Evolutionary conservation across 2,329 filamentous ascomycete species (phyloP).

Genomic region (Diplodia corticola): DNA sequence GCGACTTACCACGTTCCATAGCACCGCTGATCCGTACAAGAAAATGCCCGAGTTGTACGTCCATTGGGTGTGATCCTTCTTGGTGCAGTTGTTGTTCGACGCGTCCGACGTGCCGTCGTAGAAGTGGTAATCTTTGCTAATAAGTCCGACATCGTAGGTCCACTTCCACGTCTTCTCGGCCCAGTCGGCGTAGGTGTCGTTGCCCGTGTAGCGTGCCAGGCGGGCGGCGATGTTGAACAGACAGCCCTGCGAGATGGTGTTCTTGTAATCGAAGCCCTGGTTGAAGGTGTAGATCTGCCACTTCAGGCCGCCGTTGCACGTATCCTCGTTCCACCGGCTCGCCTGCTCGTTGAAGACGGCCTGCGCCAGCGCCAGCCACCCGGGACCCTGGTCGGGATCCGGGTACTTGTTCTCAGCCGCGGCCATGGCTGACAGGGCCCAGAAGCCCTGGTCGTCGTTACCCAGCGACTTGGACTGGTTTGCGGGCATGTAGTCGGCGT

Average conservation of each 20-base stretch:
- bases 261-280: conserved; percentile 63
- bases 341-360: conserved; percentile 80
- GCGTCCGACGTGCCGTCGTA: conserved; percentile 48
- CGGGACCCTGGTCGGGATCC: conserved; percentile 48
- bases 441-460: conserved; percentile 61
- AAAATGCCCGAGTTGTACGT: conserved; percentile 50
- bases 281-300: conserved; percentile 88
- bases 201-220: conserved; percentile 75
- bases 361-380: conserved; percentile 75
- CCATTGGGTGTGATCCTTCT: conserved; percentile 48
- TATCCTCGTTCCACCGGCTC: conserved; percentile 64
- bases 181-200: conserved; percentile 76
- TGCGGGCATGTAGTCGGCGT: conserved; percentile 69
- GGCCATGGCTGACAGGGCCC: conserved; percentile 60
- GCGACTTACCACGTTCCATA: conserved; percentile 49
- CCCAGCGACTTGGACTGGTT: conserved; percentile 44
- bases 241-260: conserved; percentile 59
- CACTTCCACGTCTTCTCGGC: conserved; percentile 66
- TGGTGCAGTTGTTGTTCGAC: conserved; percentile 41
- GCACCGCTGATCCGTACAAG: conserved; percentile 48
- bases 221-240: conserved; percentile 64
- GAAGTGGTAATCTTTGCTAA: conserved; percentile 48
- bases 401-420: conserved; percentile 56
- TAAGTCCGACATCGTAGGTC: conserved; percentile 54
- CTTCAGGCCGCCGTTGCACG: conserved; percentile 72